phyloP scores from a whole-genome alignment of 2,329 filamentous ascomycete species.

The Cordyceps javanica region DNA sequence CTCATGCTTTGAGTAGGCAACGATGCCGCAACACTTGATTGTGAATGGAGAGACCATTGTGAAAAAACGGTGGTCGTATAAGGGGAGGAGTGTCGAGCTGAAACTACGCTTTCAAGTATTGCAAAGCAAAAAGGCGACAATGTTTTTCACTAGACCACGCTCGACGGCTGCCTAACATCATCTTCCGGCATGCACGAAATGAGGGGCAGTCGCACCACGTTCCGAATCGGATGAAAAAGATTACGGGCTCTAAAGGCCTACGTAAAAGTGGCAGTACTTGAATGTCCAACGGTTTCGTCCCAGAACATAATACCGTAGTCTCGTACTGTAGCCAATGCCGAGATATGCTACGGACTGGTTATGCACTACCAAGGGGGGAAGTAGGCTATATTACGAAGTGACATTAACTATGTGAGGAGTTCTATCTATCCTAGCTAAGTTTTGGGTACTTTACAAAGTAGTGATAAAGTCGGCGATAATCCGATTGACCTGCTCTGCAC shows the following conservation, averaged over 20 bases:
- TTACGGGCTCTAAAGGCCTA: too few relatives aligned
- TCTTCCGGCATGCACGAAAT: neutral
- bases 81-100: too few relatives aligned
- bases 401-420: too few relatives aligned
- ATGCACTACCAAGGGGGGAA: too few relatives aligned
- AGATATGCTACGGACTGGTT: too few relatives aligned
- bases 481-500: constrained; percentile 18
- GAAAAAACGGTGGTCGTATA: neutral
- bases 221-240: neutral
- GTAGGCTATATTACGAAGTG: too few relatives aligned
- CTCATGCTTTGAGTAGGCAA: constrained; percentile 1
- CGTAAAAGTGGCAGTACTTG: neutral
- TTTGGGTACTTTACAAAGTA: neutral
- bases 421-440: neutral
- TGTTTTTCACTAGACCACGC: too few relatives aligned
- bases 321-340: too few relatives aligned
- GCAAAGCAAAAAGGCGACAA: too few relatives aligned
- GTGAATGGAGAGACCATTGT: neutral
- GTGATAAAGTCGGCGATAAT: constrained; percentile 18
- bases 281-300: too few relatives aligned
- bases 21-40: constrained; percentile 6
- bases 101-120: too few relatives aligned
- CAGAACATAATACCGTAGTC: too few relatives aligned
- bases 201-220: neutral
- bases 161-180: neutral